phyloP scores from a whole-genome alignment of 495 filamentous ascomycete species.

The Penicillium longicatenatum region DNA sequence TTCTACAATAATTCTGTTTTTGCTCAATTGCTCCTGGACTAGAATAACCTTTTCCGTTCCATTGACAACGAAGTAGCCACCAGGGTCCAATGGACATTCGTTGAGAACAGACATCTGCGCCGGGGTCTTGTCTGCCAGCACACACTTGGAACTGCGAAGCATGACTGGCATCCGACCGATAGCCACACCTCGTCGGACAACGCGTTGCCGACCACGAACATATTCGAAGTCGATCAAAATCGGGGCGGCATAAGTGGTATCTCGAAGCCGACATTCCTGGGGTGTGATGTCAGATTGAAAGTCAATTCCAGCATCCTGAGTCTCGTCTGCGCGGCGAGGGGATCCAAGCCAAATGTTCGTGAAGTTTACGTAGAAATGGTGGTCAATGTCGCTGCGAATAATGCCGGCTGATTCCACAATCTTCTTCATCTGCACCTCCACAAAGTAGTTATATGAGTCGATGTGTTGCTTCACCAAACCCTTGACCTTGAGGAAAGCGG shows the following conservation, averaged over 20 bases:
- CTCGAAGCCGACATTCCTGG: constrained; percentile 92
- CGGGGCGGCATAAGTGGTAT: constrained; percentile 93
- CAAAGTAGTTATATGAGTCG: constrained; percentile 97
- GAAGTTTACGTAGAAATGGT: constrained; percentile 84
- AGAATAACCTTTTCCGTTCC: constrained; percentile 98
- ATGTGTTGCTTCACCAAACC: constrained; percentile 96
- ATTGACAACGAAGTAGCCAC: constrained; percentile 97
- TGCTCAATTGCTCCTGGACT: constrained; percentile 96
- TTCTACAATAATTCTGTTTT: constrained; percentile 98
- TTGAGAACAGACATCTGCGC: constrained; percentile 82
- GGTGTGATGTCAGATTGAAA: constrained; percentile 66
- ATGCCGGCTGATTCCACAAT: constrained; percentile 86
- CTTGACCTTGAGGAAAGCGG: constrained; percentile 96
- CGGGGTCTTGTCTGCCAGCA: constrained; percentile 76
- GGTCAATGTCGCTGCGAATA: constrained; percentile 85
- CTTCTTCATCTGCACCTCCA: constrained; percentile 92
- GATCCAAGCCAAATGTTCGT: constrained; percentile 81
- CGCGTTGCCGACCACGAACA: constrained; percentile 69
- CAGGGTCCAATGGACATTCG: constrained; percentile 94
- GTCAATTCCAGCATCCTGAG: constrained; percentile 55
- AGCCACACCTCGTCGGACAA: constrained; percentile 66
- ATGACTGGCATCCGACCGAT: constrained; percentile 95
- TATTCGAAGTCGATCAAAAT: constrained; percentile 90
- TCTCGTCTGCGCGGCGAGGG: constrained; percentile 75
- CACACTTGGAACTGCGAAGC: constrained; percentile 92